phyloP scores from a whole-genome alignment of 106 monocot species.

The Xerophyta viscosa region DNA sequence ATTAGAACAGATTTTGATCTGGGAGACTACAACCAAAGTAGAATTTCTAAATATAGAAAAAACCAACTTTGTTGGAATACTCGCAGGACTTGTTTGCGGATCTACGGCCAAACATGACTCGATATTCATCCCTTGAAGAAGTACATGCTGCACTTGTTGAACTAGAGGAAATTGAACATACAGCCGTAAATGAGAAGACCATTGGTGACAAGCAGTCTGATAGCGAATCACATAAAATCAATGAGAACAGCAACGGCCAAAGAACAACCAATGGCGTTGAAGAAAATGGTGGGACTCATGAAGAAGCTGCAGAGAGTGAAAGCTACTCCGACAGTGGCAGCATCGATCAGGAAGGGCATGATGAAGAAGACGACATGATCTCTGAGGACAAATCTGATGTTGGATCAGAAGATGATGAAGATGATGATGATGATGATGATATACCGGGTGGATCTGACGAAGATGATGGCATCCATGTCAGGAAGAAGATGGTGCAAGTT shows the following conservation, averaged over 20 bases:
- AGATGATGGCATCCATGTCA: constrained; percentile 68
- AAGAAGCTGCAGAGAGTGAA: constrained; percentile 68
- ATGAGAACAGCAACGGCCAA: constrained; percentile 29
- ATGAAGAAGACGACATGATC: constrained; percentile 57
- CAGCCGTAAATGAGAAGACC: constrained; percentile 30
- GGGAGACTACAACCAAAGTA: not conserved
- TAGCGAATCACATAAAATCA: constrained; percentile 41
- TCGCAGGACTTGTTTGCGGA: constrained; percentile 89
- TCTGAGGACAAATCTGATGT: constrained; percentile 68
- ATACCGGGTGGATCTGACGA: constrained; percentile 61
- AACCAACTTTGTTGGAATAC: not conserved
- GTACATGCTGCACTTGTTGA: constrained; percentile 59
- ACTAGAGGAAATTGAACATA: constrained; percentile 69
- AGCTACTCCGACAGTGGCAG: constrained; percentile 88
- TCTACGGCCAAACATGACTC: constrained; percentile 73
- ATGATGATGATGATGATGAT: constrained; percentile 67
- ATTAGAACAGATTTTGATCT: no score
- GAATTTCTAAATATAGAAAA: no score
- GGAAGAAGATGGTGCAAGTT: constrained; percentile 56
- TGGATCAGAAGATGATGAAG: constrained; percentile 57
- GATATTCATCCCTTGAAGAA: constrained; percentile 79
- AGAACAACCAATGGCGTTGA: constrained; percentile 30
- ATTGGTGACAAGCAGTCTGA: constrained; percentile 51
- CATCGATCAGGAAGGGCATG: constrained; percentile 47
- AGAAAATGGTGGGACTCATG: constrained; percentile 46